phyloP scores from a whole-genome alignment of 495 filamentous ascomycete genomes.

The Podospora pseudocomata region DNA sequence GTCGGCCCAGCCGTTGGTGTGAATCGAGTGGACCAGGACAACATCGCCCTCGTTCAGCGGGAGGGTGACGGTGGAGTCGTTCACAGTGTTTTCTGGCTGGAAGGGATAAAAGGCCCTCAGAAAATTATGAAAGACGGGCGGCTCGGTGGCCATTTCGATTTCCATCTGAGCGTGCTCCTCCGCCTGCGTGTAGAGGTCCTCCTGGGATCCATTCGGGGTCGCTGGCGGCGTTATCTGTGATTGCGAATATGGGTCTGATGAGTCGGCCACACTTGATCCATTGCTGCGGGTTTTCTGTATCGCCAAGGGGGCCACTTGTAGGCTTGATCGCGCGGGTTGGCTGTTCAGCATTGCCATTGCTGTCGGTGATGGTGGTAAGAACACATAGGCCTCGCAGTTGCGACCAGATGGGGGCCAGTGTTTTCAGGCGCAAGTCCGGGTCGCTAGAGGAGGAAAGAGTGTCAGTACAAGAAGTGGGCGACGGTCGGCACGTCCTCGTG shows the following conservation, averaged over 20 bases:
- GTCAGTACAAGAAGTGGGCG: constrained; percentile 4
- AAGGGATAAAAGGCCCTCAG: constrained; percentile 95
- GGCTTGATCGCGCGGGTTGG: constrained; percentile 51
- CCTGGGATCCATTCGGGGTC: constrained; percentile 62
- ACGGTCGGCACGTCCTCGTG: background rate
- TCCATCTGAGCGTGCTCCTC: constrained; percentile 6
- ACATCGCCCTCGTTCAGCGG: constrained; percentile 87
- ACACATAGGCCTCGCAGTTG: constrained; percentile 37
- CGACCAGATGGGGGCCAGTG: constrained; percentile 3
- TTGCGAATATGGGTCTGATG: constrained; percentile 42
- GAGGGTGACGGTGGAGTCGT: constrained; percentile 78
- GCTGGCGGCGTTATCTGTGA: constrained; percentile 69
- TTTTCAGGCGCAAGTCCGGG: background rate
- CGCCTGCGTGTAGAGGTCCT: constrained; percentile 40
- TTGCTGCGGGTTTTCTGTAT: constrained; percentile 58
- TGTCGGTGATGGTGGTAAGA: constrained; percentile 24
- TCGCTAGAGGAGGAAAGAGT: background rate
- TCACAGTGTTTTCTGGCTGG: constrained; percentile 64
- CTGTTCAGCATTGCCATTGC: constrained; percentile 52
- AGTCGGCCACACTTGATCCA: constrained; percentile 40
- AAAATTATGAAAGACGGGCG: constrained; percentile 85
- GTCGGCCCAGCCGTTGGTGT: constrained; percentile 98
- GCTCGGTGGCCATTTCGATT: constrained; percentile 23
- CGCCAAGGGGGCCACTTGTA: constrained; percentile 70
- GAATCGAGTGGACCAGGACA: constrained; percentile 92